Conservation (phyloP, 1,139 yeast genomes). For the Dujonia santamariae region DNA sequence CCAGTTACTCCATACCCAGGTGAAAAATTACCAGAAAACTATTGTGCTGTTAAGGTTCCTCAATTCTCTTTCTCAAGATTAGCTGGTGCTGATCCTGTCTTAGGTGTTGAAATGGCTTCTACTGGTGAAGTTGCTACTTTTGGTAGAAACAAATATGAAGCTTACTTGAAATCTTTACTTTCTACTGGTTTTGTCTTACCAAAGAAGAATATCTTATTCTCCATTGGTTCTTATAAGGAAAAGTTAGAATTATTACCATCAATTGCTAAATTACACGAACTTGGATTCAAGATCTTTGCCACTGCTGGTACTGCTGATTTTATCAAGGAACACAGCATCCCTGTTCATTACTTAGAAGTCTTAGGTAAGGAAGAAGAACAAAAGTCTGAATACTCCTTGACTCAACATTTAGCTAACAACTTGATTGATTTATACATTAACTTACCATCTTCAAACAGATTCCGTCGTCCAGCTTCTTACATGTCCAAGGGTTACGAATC, state of each 20-base stretch:
- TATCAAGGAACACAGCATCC: conserved; percentile 89
- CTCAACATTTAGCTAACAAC: conserved; percentile 95
- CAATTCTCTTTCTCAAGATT: conserved; percentile 97
- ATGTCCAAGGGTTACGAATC: conserved; percentile 97
- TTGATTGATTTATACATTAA: conserved; percentile 94
- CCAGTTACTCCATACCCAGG: conserved; percentile 89
- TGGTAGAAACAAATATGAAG: conserved; percentile 95
- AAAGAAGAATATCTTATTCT: conserved; percentile 87
- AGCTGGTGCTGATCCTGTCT: conserved; percentile 97
- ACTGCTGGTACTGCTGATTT: conserved; percentile 99
- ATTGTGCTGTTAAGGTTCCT: conserved; percentile 97
- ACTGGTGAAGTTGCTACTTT: conserved; percentile 99
- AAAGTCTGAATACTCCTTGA: conserved; percentile 90
- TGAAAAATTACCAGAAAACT: conserved; percentile 83
- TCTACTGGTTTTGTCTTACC: conserved; percentile 96
- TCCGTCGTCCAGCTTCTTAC: conserved; percentile 98
- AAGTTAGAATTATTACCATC: conserved; percentile 91
- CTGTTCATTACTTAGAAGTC: conserved; percentile 93
- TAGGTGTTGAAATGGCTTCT: conserved; percentile 99
- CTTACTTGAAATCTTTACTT: conserved; percentile 88
- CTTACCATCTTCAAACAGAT: conserved; percentile 93
- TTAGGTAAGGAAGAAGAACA: conserved; percentile 72
- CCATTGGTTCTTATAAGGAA: conserved; percentile 97
- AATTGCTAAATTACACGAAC: conserved; percentile 72
- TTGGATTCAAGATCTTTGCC: conserved; percentile 91